phyloP scores from a whole-genome alignment of 1,139 yeast species.

The Hyphopichia fennica region DNA sequence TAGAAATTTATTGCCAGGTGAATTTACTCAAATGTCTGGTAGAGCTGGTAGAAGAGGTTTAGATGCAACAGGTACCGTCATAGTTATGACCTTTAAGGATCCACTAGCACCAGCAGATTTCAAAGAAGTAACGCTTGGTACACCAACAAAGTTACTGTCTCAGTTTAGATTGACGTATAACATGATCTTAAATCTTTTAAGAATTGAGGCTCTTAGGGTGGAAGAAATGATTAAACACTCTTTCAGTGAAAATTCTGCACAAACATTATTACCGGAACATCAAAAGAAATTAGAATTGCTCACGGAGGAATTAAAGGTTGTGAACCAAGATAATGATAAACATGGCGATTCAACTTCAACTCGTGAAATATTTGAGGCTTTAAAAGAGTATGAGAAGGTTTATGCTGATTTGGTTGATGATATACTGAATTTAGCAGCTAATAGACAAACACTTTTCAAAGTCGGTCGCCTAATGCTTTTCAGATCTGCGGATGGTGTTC shows the following conservation, averaged over 20 bases:
- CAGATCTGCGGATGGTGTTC: constrained; percentile 42
- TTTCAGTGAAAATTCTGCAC: constrained; percentile 88
- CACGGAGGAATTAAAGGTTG: constrained; percentile 43
- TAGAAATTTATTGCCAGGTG: constrained; percentile 87
- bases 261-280: constrained; percentile 83
- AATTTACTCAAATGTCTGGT: constrained; percentile 98
- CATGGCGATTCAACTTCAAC: constrained; percentile 40
- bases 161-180: constrained; percentile 93
- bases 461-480: constrained; percentile 64
- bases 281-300: constrained; percentile 61
- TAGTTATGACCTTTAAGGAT: constrained; percentile 80
- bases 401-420: constrained; percentile 50
- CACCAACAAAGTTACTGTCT: constrained; percentile 84
- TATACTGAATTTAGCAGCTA: constrained; percentile 44
- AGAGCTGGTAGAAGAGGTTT: constrained; percentile 98
- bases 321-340: constrained; percentile 39
- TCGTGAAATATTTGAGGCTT: constrained; percentile 43
- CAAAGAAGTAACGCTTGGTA: constrained; percentile 80
- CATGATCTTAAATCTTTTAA: constrained; percentile 86
- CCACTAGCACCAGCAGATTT: constrained; percentile 63
- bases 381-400: constrained; percentile 44
- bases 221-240: constrained; percentile 98
- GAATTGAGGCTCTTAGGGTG: constrained; percentile 91
- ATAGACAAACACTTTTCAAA: constrained; percentile 44
- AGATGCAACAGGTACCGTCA: constrained; percentile 94